Evolutionary conservation across 1,139 yeast species (phyloP), one percentile per base, ranked within the genome.

Genomic region (Candida gigantensis): DNA sequence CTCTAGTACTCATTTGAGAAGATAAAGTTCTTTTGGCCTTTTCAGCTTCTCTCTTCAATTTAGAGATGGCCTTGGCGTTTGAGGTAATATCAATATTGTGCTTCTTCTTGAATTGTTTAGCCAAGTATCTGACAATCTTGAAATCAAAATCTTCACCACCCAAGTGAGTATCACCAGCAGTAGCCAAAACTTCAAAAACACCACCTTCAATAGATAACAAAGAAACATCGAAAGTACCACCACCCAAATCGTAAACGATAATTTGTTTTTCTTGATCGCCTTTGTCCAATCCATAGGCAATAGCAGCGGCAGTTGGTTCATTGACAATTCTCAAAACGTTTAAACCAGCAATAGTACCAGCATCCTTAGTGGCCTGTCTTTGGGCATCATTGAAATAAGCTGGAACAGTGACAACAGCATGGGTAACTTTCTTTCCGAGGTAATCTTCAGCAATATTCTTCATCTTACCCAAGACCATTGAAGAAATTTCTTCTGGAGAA

Each of bases 231-330:
- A 72, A 71, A 51, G 77, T 72, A 62, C 77, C 77, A 44, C 77
- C 77, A 68, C 77, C 77, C 57, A 72, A 69, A 58, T 72, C 77
- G 55, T 68, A 71, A 42, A 71, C 74, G 56, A 71, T 63, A 44
- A 72, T 71, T 58, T 70, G 74, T 53, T 66, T 71, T 58, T 71
- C 77, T 35, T 63, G 65, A 40, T 65, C 67, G 48, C 84, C 75
- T 67, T 86, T 84, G 70, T 90, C 97, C 56, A 90, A 78, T 52
- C 97, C 97, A 69, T 90, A 90, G 45, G 97, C 97, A 65, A 90
- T 88, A 41, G 97, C 97, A 45, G 97, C 97, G 35, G 97, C 97
- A 40, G 97, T 90, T 47, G 97, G 97, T 74, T 90, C 97, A 65
- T 90, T 90, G 52, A 90, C 95, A 60, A 90, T 89, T 74, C 97